phyloP scores from a whole-genome alignment of 2,329 filamentous ascomycete genomes.

The Graphium sp. region DNA sequence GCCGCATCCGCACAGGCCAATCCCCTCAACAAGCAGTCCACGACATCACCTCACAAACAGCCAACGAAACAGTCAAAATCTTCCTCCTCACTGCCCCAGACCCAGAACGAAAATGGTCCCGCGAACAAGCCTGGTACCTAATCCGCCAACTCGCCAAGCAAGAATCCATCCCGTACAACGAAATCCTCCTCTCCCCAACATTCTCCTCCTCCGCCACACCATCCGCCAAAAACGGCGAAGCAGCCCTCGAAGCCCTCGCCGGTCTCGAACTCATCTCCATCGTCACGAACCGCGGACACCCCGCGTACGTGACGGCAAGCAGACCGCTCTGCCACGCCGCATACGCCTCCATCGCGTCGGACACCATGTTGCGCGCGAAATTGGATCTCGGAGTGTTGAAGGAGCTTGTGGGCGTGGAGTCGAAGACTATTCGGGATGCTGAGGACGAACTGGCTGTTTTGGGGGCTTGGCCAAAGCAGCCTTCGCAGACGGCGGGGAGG shows the following conservation, averaged over 20 bases:
- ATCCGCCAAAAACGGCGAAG: conserved; percentile 45
- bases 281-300: conserved; percentile 55
- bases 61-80: conserved; percentile 76
- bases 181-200: conserved; percentile 59
- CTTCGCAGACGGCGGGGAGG: conserved; percentile 47
- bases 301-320: conserved; percentile 60
- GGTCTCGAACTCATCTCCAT: conserved; percentile 77
- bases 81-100: neutral
- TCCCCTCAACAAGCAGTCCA: conserved; percentile 63
- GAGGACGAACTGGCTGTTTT: conserved; percentile 62
- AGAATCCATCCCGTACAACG: conserved; percentile 64
- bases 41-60: conserved; percentile 79
- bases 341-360: conserved; percentile 54
- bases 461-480: conserved; percentile 53
- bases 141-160: conserved; percentile 61
- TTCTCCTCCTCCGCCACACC: conserved; percentile 43
- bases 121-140: conserved; percentile 80
- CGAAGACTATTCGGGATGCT: conserved; percentile 56
- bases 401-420: conserved; percentile 56
- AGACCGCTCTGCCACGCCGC: conserved; percentile 78
- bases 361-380: conserved; percentile 55
- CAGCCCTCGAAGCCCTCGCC: conserved; percentile 62
- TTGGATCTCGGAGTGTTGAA: conserved; percentile 56
- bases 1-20: conserved; percentile 76
- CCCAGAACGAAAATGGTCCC: conserved; percentile 46